Conservation (phyloP, 768 basidiomycete species). For the Tulasnella sp. region DNA sequence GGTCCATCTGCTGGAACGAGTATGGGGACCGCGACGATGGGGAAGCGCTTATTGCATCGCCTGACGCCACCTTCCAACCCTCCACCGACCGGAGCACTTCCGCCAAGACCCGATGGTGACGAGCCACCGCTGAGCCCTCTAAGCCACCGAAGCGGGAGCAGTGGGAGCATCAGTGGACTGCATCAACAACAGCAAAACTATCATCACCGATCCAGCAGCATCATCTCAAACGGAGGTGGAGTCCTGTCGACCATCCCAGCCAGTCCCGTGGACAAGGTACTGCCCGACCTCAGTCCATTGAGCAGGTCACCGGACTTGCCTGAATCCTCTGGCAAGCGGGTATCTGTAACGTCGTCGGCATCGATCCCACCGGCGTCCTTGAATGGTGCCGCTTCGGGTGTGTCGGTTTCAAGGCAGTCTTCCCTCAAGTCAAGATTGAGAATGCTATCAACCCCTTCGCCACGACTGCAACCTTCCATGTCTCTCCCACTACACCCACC, state of each 20-base stretch:
- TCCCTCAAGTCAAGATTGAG: conserved; percentile 22
- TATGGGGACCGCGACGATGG: background rate
- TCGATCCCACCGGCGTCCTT: background rate
- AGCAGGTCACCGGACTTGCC: background rate
- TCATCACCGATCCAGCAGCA: conserved; percentile 22
- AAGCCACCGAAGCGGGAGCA: background rate
- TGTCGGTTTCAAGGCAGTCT: conserved; percentile 2
- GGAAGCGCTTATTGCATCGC: background rate
- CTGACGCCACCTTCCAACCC: conserved; percentile 11
- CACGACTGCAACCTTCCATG: background rate
- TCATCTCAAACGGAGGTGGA: background rate
- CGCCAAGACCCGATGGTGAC: background rate
- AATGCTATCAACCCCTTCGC: conserved; percentile 25
- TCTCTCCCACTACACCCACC: background rate
- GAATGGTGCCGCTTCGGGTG: background rate
- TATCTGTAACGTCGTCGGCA: background rate
- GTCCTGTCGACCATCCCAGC: conserved; percentile 23
- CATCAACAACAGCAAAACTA: background rate
- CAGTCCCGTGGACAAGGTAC: conserved; percentile 6
- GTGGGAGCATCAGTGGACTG: background rate
- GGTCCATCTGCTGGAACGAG: background rate
- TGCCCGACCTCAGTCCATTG: background rate
- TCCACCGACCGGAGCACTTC: background rate
- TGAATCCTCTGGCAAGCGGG: background rate
- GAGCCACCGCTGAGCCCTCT: background rate